Percentiles rank a stretch among this genome's conserved stretches.
Evolutionary conservation across 495 filamentous ascomycete species (phyloP).

Genomic region (Penicillium waksmanii): DNA sequence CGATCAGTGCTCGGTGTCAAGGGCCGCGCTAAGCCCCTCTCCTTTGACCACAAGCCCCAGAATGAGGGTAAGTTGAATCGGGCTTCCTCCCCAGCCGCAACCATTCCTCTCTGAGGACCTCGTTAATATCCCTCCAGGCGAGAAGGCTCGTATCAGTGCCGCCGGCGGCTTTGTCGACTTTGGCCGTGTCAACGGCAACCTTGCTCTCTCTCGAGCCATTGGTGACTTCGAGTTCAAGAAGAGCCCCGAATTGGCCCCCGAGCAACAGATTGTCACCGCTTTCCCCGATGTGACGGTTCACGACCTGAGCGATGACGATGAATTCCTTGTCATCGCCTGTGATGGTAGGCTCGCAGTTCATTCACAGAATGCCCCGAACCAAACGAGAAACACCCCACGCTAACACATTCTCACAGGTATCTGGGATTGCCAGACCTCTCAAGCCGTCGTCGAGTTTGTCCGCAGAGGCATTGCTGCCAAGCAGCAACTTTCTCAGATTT

Average conservation of each 20-base stretch:
- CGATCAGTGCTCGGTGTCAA: slow-evolving; percentile 92
- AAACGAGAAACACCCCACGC: not conserved
- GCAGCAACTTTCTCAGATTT: slow-evolving; percentile 89
- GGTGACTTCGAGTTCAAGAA: slow-evolving; percentile 99
- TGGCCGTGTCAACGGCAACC: slow-evolving; percentile 95
- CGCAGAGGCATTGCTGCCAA: slow-evolving; percentile 93
- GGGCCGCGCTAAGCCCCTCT: slow-evolving; percentile 93
- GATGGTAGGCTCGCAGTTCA: slow-evolving; percentile 67
- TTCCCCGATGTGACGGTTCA: slow-evolving; percentile 92
- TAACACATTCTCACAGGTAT: slow-evolving; percentile 65
- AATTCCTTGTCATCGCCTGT: slow-evolving; percentile 96
- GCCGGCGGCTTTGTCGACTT: slow-evolving; percentile 99
- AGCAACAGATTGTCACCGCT: slow-evolving; percentile 97
- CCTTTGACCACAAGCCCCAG: slow-evolving; percentile 97
- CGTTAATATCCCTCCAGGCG: slow-evolving; percentile 56
- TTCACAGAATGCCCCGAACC: not conserved
- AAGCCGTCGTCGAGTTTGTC: slow-evolving; percentile 96
- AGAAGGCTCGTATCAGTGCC: slow-evolving; percentile 93
- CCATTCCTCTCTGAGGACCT: too few relatives aligned
- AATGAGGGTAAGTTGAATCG: slow-evolving; percentile 74
- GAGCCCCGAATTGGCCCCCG: slow-evolving; percentile 91
- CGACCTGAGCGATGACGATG: slow-evolving; percentile 88
- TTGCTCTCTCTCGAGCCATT: slow-evolving; percentile 96
- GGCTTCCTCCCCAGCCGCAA: too few relatives aligned
- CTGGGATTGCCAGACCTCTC: slow-evolving; percentile 99